phyloP scores from a whole-genome alignment of 176 grass and related monocot genomes.

The Oryza glumipatula region DNA sequence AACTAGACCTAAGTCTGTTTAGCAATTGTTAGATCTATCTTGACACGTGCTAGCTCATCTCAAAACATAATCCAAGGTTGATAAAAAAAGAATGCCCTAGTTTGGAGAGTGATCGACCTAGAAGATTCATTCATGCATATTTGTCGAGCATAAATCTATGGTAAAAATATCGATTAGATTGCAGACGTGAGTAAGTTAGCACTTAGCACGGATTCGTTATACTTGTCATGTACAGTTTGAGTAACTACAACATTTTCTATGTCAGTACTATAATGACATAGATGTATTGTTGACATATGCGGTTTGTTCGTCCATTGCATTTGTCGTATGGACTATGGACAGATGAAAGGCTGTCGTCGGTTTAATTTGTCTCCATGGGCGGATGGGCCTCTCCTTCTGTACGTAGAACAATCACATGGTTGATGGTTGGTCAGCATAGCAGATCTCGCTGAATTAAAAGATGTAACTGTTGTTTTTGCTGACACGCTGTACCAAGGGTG shows the following conservation, averaged over 20 bases:
- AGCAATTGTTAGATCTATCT: too few relatives aligned
- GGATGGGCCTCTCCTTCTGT: constrained; percentile 4
- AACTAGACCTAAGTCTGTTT: too few relatives aligned
- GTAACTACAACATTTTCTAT: neutral
- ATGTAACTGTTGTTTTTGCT: neutral
- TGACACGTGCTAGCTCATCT: too few relatives aligned
- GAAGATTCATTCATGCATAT: too few relatives aligned
- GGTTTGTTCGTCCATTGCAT: neutral
- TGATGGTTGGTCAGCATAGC: neutral
- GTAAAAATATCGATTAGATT: neutral
- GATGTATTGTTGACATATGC: neutral
- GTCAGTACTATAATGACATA: neutral
- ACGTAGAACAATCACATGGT: neutral
- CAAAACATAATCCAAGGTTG: too few relatives aligned
- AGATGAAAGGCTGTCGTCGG: neutral
- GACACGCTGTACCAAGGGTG: constrained; percentile 11
- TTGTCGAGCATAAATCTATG: too few relatives aligned
- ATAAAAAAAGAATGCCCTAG: too few relatives aligned
- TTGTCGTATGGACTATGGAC: too few relatives aligned
- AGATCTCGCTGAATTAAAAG: neutral
- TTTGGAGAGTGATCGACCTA: too few relatives aligned
- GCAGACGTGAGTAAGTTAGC: neutral
- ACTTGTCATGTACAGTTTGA: neutral
- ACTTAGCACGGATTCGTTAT: neutral
- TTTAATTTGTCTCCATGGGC: neutral